These are phyloP conservation scores for Solanum lignicaule DNA, from an alignment of 257 asterid species.

Conservation along the genomic window DNA sequence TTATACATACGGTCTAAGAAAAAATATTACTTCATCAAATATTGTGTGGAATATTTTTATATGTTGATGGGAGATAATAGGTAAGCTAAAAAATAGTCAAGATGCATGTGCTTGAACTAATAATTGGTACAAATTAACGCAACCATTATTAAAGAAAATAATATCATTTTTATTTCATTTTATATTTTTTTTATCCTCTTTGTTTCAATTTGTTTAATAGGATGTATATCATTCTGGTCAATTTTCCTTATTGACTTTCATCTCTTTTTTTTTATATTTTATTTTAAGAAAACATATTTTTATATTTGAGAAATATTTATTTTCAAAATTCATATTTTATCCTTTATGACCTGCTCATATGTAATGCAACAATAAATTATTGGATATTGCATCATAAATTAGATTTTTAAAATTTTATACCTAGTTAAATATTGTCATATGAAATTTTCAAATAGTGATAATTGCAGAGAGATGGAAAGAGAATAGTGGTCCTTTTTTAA, in stretches of 20 bases:
- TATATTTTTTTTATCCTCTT: no score
- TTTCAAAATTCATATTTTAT: neutral
- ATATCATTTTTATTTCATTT: neutral
- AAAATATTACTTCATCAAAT: no score
- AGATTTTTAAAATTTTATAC: neutral
- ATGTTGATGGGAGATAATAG: no score
- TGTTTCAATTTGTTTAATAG: neutral
- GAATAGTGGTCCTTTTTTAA: constrained; percentile 14
- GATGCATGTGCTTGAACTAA: neutral
- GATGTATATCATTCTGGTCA: neutral
- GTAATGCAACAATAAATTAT: neutral
- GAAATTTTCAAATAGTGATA: neutral
- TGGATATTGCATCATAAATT: neutral
- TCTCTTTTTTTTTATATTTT: neutral
- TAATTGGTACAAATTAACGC: neutral
- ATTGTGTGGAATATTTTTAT: no score
- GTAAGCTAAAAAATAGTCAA: no score
- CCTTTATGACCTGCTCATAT: neutral
- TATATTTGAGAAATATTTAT: neutral
- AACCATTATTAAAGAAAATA: neutral
- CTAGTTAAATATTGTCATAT: neutral
- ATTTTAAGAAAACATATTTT: neutral
- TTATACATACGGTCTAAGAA: no score
- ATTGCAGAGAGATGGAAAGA: neutral
- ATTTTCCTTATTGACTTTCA: neutral